phyloP scores from a whole-genome alignment of 441 rosid genomes.

The Syzygium syzygioides region DNA sequence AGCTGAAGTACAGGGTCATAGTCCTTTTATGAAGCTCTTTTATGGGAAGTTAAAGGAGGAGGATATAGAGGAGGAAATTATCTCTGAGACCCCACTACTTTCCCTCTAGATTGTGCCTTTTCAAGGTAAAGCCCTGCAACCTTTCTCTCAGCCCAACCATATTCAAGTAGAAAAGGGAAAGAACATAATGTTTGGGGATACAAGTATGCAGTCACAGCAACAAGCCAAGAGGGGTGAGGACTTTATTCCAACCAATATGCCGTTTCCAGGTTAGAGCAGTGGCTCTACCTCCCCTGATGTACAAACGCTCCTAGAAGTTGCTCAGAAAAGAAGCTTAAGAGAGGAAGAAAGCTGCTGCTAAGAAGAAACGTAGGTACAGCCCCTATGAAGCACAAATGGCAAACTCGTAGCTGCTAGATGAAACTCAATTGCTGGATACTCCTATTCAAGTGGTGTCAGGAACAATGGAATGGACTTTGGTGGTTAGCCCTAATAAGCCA shows the following conservation, averaged over 20 bases:
- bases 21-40: too few relatives aligned
- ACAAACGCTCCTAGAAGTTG: not conserved
- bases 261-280: not conserved
- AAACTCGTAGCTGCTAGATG: not conserved
- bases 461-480: not conserved
- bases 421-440: not conserved
- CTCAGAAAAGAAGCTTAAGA: not conserved
- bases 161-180: not conserved
- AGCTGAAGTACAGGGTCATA: too few relatives aligned
- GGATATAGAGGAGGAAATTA: too few relatives aligned
- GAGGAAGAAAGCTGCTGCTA: not conserved
- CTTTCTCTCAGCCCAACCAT: not conserved
- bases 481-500: not conserved
- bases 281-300: not conserved
- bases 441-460: not conserved
- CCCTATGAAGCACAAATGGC: not conserved
- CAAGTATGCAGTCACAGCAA: not conserved
- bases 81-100: too few relatives aligned
- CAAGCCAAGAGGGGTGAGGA: not conserved
- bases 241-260: not conserved
- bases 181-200: not conserved
- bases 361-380: not conserved
- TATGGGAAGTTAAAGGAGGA: too few relatives aligned
- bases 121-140: not conserved
- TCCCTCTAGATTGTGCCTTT: too few relatives aligned